phyloP scores from a whole-genome alignment of 2,329 filamentous ascomycete species.

The Uncinocarpus reesii region DNA sequence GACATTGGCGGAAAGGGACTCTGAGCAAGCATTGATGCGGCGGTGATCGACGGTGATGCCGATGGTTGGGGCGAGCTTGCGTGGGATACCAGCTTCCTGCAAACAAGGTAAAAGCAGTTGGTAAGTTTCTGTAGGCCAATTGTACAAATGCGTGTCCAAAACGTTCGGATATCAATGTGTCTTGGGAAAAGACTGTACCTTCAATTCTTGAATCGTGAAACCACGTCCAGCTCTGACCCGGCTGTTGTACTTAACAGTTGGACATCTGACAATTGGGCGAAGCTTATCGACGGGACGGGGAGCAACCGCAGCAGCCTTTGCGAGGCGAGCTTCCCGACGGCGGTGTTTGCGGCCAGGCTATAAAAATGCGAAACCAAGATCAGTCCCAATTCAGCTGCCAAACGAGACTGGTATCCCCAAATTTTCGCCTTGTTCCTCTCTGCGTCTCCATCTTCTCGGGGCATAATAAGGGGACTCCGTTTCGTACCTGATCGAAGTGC shows the following conservation, averaged over 20 bases:
- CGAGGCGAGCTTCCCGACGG: constrained; percentile 80
- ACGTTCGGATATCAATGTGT: too few relatives aligned
- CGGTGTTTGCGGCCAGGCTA: constrained; percentile 94
- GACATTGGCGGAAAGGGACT: constrained; percentile 89
- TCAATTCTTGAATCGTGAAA: constrained; percentile 95
- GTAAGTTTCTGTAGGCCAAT: background rate
- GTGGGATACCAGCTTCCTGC: constrained; percentile 89
- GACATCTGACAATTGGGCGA: constrained; percentile 92
- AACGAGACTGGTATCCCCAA: background rate
- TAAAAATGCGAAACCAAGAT: constrained; percentile 16
- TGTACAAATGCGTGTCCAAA: too few relatives aligned
- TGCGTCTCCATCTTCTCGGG: background rate
- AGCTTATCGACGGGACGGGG: constrained; percentile 96
- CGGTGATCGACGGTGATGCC: constrained; percentile 94
- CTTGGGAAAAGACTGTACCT: constrained; percentile 55
- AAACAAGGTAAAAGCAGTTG: constrained; percentile 16
- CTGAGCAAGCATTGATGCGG: constrained; percentile 93
- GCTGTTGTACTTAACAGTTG: constrained; percentile 98
- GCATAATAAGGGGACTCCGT: background rate
- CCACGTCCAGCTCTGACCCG: constrained; percentile 91
- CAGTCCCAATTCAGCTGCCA: constrained; percentile 3
- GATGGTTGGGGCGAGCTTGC: constrained; percentile 88
- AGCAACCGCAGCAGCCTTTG: constrained; percentile 90
- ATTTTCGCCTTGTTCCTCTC: background rate
- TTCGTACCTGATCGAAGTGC: constrained; percentile 97